Base-by-base conservation (phyloP, 805 yeast species). In the Hanseniaspora hatyaiensis region DNA sequence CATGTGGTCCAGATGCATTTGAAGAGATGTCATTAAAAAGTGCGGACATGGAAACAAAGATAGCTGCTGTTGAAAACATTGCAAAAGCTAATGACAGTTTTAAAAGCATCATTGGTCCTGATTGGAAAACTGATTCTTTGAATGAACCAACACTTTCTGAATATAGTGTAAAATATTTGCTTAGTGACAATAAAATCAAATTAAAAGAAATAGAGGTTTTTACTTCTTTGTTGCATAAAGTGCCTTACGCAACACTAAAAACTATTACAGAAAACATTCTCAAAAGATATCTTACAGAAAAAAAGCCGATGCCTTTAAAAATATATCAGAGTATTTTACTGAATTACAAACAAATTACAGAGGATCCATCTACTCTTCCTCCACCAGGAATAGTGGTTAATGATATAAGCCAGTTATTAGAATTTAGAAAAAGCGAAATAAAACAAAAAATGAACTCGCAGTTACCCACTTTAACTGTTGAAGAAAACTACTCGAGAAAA, bases 201-300 rank as follows among this genome's bases (percentile, higher is more conserved):
- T 16, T 19, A n/a, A 43, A 34, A 4, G 40, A 43, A 3, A 16
- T 33, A 6, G 13, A 30, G 3, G 31, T 18, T 18, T 28, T 43
- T 6, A 34, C 28, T 9, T 28, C 34, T n/a, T 28, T 34, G 12
- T 34, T 43, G 15, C 34, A 43, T n/a, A 18, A 43, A 11, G 16
- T 43, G 12, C 30, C 40, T 12, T 43, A 43, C 12, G 22, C 18
- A 15, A 44, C 38, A 22, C 28, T 44, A 22, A 44, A 44, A 15
- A 44, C 11, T 6, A n/a, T 36, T 8, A 32, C 31, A 34, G n/a
- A 20, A 4, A 16, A 44, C 11, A 19, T 44, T 19, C 6, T 44
- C n/a, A 19, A 34, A 20, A 28, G 32, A n/a, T 44, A 44, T 23
- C n/a, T n/a, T n/a, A n/a, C n/a, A n/a, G n/a, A n/a, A n/a, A 20